phyloP scores from a whole-genome alignment of 495 filamentous ascomycete genomes.

The Hypoxylon fragiforme region DNA sequence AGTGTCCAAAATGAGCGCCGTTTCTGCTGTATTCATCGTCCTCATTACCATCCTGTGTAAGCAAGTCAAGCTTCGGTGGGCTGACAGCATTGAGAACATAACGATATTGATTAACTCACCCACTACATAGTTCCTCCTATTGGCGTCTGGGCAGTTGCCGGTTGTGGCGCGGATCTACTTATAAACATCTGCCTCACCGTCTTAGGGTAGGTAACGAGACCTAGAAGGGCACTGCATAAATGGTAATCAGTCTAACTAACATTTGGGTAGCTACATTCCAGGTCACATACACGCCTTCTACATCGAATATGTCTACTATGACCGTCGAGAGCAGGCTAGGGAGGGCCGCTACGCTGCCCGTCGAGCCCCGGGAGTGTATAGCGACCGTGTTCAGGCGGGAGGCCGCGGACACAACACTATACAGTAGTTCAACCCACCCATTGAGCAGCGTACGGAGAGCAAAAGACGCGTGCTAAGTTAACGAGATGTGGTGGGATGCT shows the following conservation, averaged over 20 bases:
- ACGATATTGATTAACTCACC: not conserved
- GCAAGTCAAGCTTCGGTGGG: not conserved
- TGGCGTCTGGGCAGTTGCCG: slow-evolving; percentile 46
- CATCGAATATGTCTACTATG: slow-evolving; percentile 83
- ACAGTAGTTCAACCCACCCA: slow-evolving; percentile 39
- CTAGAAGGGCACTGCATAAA: not conserved
- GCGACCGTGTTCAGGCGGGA: slow-evolving; percentile 73
- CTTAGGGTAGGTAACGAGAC: slow-evolving; percentile 43
- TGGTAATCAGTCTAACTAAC: slow-evolving; percentile 3
- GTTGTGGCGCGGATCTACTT: slow-evolving; percentile 79
- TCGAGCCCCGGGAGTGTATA: slow-evolving; percentile 76
- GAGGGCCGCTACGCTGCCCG: slow-evolving; percentile 50
- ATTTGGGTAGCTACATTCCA: slow-evolving; percentile 63
- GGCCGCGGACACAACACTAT: slow-evolving; percentile 63
- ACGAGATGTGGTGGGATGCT: no score
- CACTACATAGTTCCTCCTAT: slow-evolving; percentile 45
- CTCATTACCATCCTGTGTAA: slow-evolving; percentile 61
- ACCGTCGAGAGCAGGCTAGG: slow-evolving; percentile 62
- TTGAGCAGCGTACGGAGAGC: not conserved
- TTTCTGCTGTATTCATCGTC: slow-evolving; percentile 57
- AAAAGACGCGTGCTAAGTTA: no score
- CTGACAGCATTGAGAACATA: no score
- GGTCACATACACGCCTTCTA: slow-evolving; percentile 93
- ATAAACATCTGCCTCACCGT: slow-evolving; percentile 93
- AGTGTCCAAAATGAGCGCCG: slow-evolving; percentile 56